phyloP scores from a whole-genome alignment of 441 rosid species.

The Metrosideros polymorpha region DNA sequence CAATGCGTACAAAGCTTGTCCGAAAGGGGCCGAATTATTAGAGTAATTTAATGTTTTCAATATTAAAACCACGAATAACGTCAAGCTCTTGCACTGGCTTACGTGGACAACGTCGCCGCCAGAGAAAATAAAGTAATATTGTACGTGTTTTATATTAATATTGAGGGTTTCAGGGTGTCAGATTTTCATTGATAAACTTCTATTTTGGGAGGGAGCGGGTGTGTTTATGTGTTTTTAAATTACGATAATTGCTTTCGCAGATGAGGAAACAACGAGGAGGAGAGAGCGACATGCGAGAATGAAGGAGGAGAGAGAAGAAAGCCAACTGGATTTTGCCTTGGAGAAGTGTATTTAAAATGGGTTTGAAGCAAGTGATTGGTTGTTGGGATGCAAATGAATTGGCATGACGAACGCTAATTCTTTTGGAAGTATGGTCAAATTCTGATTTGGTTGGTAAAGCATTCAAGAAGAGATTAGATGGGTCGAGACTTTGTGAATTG shows the following conservation, averaged over 20 bases:
- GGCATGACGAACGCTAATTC: not conserved
- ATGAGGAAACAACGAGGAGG: not conserved
- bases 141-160: not conserved
- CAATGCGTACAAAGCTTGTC: not conserved
- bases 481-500: not conserved
- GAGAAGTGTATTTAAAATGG: no score
- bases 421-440: not conserved
- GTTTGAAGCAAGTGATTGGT: not conserved
- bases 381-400: conserved; percentile 1
- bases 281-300: no score
- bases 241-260: not conserved
- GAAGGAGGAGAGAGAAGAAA: no score
- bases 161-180: not conserved
- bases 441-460: not conserved
- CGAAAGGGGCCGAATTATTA: not conserved
- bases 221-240: not conserved
- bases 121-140: not conserved
- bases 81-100: not conserved
- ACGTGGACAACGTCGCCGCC: not conserved
- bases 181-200: not conserved
- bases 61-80: no score
- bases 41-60: no score
- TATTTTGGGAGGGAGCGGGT: not conserved
- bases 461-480: not conserved
- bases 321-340: no score